Evolutionary conservation across 495 filamentous ascomycete species (phyloP), one percentile per base, ranked within the genome.

Genomic region (Letharia columbiana): DNA sequence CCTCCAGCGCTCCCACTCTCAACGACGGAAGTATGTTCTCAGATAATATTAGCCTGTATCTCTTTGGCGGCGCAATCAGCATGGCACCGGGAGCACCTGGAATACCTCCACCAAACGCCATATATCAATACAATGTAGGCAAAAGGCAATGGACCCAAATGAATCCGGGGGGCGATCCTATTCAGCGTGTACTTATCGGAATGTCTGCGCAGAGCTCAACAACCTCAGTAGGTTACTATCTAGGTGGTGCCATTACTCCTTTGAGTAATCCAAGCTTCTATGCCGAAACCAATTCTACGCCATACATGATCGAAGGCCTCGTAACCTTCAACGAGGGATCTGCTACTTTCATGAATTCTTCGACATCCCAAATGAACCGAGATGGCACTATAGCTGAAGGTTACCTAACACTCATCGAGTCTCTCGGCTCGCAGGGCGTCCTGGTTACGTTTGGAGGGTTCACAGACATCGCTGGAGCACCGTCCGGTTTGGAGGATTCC

Each of bases 1-100:
- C 39, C 9, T 57, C 54, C 33, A 39, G 60, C 13, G 58, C 60
- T 13, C 63, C 67, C 2, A 60, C 47, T 2, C 67, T 69, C 39
- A 69, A 63, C 17, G 64, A 60, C 20, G 67, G 67, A 28, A 62
- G 59, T 33, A 69, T 69, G 20, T 66, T 69, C 28, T 61, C 60
- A 23, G 63, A 61, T n/a, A 52, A 44, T 20, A 49, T 60, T 12
- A 64, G 64, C 41, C 52, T 69, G 15, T 69, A 59, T 57, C 60
- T 69, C 18, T 69, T 66, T 44, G 67, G 67, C n/a, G 64, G 67
- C 28, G 59, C 58, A 28, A 37, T 69, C 40, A 66, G 59, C n/a
- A 45, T 28, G 42, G 58, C 64, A 15, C 60, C 60, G 50, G 58
- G 62, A 7, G 62, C 59, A 12, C 50, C 49, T 33, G 33, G 23